Evolutionary conservation across 2,329 filamentous ascomycete genomes (phyloP).

Genomic region (Massarina eburnea): DNA sequence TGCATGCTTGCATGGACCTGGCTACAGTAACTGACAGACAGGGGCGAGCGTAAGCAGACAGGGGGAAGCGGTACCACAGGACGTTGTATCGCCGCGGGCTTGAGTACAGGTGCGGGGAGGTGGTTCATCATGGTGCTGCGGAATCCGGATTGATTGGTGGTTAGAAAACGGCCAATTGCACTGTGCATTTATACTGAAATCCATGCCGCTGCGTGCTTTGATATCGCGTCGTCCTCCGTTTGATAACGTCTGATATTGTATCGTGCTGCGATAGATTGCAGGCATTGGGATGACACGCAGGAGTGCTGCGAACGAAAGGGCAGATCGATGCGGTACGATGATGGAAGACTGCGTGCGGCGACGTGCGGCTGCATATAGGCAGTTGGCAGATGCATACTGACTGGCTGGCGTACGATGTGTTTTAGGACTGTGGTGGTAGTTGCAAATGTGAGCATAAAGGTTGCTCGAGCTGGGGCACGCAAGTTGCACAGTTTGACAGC

Average conservation of each 20-base stretch:
- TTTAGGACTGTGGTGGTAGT: too few relatives aligned
- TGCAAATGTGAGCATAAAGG: too few relatives aligned
- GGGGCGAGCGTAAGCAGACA: neutral
- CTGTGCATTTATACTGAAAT: neutral
- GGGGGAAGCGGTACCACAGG: neutral
- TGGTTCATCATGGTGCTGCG: constrained; percentile 1
- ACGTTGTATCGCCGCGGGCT: neutral
- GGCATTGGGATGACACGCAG: neutral
- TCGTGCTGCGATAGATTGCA: neutral
- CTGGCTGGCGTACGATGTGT: too few relatives aligned
- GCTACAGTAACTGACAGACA: neutral
- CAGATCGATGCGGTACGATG: neutral
- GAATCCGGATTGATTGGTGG: neutral
- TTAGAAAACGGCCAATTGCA: neutral
- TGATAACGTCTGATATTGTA: neutral
- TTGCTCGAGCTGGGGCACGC: too few relatives aligned
- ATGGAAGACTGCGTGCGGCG: neutral
- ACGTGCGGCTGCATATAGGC: too few relatives aligned
- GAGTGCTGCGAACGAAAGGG: neutral
- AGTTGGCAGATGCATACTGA: too few relatives aligned
- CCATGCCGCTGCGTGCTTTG: neutral
- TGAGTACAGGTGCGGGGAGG: neutral
- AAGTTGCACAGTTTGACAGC: too few relatives aligned
- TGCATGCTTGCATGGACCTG: too few relatives aligned
- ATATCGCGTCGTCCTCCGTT: neutral